These are phyloP conservation scores for Lepiota venenata DNA, from an alignment of 768 basidiomycete genomes.

Conservation along the genomic window DNA sequence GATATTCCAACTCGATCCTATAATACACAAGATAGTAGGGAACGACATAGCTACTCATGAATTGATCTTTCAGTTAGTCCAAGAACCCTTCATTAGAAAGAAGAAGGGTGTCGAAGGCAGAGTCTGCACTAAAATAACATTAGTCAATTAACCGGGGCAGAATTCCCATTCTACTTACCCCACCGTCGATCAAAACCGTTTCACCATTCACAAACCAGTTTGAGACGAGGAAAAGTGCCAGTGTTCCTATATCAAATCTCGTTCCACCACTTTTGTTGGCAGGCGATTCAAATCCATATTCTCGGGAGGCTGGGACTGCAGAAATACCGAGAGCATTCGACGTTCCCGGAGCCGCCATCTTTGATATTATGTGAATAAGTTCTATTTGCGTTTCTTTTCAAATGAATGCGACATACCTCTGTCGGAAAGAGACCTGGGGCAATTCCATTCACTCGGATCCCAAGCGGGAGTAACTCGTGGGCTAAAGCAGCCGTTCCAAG, in stretches of 20 bases:
- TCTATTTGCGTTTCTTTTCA: neutral
- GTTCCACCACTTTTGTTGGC: constrained; percentile 30
- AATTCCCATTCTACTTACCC: constrained; percentile 28
- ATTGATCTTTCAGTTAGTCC: no score
- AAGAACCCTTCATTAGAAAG: constrained; percentile 21
- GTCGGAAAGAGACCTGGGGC: constrained; percentile 38
- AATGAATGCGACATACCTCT: constrained; percentile 13
- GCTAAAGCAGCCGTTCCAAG: constrained; percentile 43
- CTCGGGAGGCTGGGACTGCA: constrained; percentile 13
- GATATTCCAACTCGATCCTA: no score
- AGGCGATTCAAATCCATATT: constrained; percentile 31
- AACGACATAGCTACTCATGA: no score
- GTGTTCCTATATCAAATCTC: constrained; percentile 37
- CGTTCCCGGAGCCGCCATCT: constrained; percentile 29
- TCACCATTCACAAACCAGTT: constrained; percentile 49
- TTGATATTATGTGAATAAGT: neutral
- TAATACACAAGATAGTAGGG: no score
- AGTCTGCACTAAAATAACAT: constrained; percentile 19
- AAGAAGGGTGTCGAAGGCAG: constrained; percentile 34
- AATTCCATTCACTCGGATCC: constrained; percentile 47
- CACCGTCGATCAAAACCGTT: constrained; percentile 46
- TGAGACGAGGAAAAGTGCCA: constrained; percentile 39
- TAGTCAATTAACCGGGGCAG: neutral
- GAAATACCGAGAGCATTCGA: constrained; percentile 23
- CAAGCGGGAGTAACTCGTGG: constrained; percentile 44